Percentiles rank a stretch among this genome's conserved stretches.
phyloP scores from a whole-genome alignment of 306 rosid species.

The Adenanthera pavonina region DNA sequence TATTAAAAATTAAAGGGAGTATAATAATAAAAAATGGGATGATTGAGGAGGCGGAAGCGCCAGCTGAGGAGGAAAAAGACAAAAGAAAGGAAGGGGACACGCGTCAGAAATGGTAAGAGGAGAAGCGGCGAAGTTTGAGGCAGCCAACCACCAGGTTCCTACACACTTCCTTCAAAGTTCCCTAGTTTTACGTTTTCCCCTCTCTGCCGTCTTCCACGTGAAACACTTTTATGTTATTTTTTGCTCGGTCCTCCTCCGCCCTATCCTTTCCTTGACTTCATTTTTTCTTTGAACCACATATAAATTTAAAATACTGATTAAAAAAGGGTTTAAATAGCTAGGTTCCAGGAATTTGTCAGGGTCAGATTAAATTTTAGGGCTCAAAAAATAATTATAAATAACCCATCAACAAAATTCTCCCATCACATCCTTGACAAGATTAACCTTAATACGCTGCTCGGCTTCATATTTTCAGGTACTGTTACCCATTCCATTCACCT shows the following conservation, averaged over 20 bases:
- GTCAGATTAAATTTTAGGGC: no score
- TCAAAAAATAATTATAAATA: no score
- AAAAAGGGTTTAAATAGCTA: no score
- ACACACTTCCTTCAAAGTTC: background rate
- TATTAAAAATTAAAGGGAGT: background rate
- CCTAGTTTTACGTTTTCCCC: background rate
- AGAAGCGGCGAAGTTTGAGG: background rate
- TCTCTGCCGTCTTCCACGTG: background rate
- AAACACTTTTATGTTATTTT: background rate
- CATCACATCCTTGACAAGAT: no score
- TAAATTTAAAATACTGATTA: no score
- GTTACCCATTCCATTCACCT: background rate
- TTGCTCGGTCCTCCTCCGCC: background rate
- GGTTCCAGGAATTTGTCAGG: no score
- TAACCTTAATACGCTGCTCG: no score
- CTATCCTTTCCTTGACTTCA: no score
- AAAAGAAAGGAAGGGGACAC: background rate
- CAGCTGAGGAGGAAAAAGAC: background rate
- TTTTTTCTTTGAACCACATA: no score
- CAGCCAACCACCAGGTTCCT: no score
- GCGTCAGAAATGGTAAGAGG: conserved; percentile 20
- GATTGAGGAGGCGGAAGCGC: background rate
- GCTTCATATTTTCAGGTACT: no score
- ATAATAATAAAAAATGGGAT: background rate
- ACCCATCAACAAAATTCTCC: no score